Percentiles rank a stretch among this genome's conserved stretches.
Evolutionary conservation across 2,329 filamentous ascomycete species (phyloP).

Genomic region (Hansfordia pulvinata): DNA sequence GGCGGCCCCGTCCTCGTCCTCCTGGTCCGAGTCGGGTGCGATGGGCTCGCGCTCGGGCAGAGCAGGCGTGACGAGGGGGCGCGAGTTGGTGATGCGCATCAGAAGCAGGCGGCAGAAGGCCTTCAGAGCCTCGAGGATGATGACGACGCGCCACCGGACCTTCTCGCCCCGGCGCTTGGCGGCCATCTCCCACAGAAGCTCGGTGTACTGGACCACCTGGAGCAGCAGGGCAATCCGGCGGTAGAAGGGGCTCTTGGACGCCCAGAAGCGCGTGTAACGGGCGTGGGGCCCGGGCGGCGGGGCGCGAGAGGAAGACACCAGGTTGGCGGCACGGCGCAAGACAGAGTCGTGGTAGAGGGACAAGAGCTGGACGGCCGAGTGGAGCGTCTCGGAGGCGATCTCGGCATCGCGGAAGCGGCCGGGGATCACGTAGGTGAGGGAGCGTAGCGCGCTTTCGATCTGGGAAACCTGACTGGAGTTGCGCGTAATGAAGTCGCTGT

Average conservation of each 20-base stretch:
- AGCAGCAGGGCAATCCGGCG: constrained; percentile 68
- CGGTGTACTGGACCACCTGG: constrained; percentile 87
- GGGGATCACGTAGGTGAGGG: constrained; percentile 90
- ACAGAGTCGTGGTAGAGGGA: constrained; percentile 88
- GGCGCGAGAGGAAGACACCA: constrained; percentile 43
- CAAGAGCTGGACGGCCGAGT: constrained; percentile 79
- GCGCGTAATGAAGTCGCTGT: constrained; percentile 85
- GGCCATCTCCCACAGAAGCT: constrained; percentile 95
- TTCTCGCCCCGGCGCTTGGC: constrained; percentile 76
- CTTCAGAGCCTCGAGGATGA: constrained; percentile 76
- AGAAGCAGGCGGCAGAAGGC: constrained; percentile 72
- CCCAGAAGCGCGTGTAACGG: constrained; percentile 57
- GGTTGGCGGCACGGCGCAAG: constrained; percentile 51
- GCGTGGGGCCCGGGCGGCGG: constrained; percentile 42
- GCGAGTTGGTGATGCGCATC: constrained; percentile 67
- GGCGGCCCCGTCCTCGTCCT: constrained; percentile 32
- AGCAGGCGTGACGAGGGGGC: constrained; percentile 70
- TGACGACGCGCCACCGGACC: constrained; percentile 73
- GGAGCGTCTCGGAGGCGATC: constrained; percentile 83
- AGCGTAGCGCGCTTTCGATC: constrained; percentile 86
- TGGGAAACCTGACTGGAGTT: constrained; percentile 89
- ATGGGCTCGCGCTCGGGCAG: constrained; percentile 77
- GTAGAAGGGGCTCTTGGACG: constrained; percentile 54
- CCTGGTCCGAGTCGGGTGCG: constrained; percentile 37
- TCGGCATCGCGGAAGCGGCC: constrained; percentile 86